Base-by-base conservation (phyloP, 2,329 filamentous ascomycete genomes). In the Phoma sp. region DNA sequence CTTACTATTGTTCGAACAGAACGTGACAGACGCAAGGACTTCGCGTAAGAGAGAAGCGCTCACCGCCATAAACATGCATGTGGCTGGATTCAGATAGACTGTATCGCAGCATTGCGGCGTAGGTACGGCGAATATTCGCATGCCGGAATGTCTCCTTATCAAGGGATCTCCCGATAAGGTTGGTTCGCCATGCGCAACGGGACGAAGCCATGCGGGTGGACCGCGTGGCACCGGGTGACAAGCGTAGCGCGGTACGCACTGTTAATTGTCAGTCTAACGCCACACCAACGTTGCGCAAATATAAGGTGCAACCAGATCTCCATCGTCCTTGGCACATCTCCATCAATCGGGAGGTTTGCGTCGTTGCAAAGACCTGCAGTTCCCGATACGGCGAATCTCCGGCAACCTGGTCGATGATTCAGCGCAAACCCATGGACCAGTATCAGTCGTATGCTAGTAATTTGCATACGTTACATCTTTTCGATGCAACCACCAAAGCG, bases 171-270 rank as follows among this genome's bases (percentile, higher is more conserved):
- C 27, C 31, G 6, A 32, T 33, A 1, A 21, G 15, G 40, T 22
- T 36, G n/a, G 25, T 33, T 22, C 19, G 24, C 37, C 43, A 46
- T 32, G 41, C 51, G 41, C 37, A 39, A 55, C 31, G 37, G 37
- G 32, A 51, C 29, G 46, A 50, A 33, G 45, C 51, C 40, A 41
- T 41, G 41, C 36, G 41, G 24, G 37, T 9, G 33, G 46, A 40
- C 32, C 52, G 32, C 24, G 43, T 55, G 41, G 43, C 43, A 45
- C 45, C 35, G 31, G 7, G 29, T 55, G 31, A 32, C 52, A 46
- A 15, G 40, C 41, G 37, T 35, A n/a, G 25, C 43, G 46, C 43
- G 43, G 47, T 47, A 39, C 43, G 41, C 46, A 46, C 47, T 55
- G 41, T 43, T 33, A 39, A 19, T 22, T 43, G 43, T 51, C 52